These are phyloP conservation scores for Tetrapisispora iriomotensis DNA, from an alignment of 805 yeast genomes.

Conservation along the genomic window DNA sequence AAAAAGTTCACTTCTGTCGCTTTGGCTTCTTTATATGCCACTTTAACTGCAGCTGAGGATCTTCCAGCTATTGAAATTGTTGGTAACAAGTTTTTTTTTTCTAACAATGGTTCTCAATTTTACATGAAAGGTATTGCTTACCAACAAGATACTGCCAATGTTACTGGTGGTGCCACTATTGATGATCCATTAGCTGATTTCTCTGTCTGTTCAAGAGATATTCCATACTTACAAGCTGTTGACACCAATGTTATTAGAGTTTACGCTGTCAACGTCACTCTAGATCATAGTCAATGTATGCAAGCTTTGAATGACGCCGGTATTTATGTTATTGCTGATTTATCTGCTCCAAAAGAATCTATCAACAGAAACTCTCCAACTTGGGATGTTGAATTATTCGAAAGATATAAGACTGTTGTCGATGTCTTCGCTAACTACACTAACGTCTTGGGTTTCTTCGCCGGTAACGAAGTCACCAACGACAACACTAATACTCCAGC, in stretches of 20 bases:
- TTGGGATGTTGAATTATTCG: slow-evolving; percentile 54
- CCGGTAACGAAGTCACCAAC: slow-evolving; percentile 80
- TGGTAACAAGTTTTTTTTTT: slow-evolving; percentile 69
- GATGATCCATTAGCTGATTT: slow-evolving; percentile 64
- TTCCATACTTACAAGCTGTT: slow-evolving; percentile 55
- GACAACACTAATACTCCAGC: slow-evolving; percentile 56
- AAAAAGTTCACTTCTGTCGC: slow-evolving; percentile 30
- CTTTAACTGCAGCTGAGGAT: slow-evolving; percentile 31
- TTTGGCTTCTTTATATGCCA: slow-evolving; percentile 22
- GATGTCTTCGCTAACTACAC: slow-evolving; percentile 61
- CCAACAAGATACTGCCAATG: slow-evolving; percentile 54
- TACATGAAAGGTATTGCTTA: slow-evolving; percentile 72
- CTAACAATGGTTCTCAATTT: slow-evolving; percentile 72
- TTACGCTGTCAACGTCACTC: slow-evolving; percentile 56
- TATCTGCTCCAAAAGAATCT: slow-evolving; percentile 56
- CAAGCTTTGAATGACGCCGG: slow-evolving; percentile 57
- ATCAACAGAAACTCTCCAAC: slow-evolving; percentile 53
- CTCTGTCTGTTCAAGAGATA: slow-evolving; percentile 56
- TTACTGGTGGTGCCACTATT: slow-evolving; percentile 37
- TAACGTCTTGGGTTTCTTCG: slow-evolving; percentile 72
- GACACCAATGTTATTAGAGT: slow-evolving; percentile 67
- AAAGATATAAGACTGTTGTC: slow-evolving; percentile 61
- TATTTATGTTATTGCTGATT: slow-evolving; percentile 71
- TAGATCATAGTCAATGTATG: slow-evolving; percentile 67
- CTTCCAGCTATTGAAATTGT: slow-evolving; percentile 60